Evolutionary conservation across 1,284 basidiomycete genomes (phyloP), one percentile per base, ranked within the genome.

Genomic region (Puccinia brachypodii): DNA sequence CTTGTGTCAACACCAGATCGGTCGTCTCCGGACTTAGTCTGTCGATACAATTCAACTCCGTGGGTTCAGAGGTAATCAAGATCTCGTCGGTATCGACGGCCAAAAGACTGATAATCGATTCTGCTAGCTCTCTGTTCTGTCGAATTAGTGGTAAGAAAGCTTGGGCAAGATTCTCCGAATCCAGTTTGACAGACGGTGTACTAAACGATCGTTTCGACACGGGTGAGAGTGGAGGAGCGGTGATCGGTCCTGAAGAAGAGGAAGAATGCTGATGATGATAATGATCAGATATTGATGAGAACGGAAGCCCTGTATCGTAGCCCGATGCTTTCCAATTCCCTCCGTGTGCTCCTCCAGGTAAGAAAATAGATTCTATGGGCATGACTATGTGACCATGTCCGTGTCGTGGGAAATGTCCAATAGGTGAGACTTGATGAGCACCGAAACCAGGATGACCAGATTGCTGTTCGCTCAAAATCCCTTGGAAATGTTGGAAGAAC

Each of bases 311-410:
- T 28, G 25, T 33, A 31, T 72, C 71, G 42, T 60, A 80, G 13
- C 78, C 78, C 7, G 78, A 80, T 19, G 56, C 69, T 31, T 47
- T 80, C 78, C 78, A 80, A 60, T 80, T 80, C 36, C 69, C 78
- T 11, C 78, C 78, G 42, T 68, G 58, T 1, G 79, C 58, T 0
- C 72, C 79, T 40, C 79, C 62, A 40, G 79, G 72, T n/a, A 75
- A n/a, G 36, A 74, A 75, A 22, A 81, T 19, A 14, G 71, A 75
- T 68, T 81, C 72, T 16, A 81, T 7, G 2, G 79, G 72, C 36
- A 81, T 74, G 31, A 58, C 28, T 11, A 81, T 9, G 69, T 81
- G 72, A 2, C 72, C 79, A 50, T 44, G 47, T 3, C 68, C 72
- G 75, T 81, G 79, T 19, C 79, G 79, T 33, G 78, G 78, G 28